Conservation (phyloP, 352 stramenopile genomes). For the Globisporangium paroecandrum region DNA sequence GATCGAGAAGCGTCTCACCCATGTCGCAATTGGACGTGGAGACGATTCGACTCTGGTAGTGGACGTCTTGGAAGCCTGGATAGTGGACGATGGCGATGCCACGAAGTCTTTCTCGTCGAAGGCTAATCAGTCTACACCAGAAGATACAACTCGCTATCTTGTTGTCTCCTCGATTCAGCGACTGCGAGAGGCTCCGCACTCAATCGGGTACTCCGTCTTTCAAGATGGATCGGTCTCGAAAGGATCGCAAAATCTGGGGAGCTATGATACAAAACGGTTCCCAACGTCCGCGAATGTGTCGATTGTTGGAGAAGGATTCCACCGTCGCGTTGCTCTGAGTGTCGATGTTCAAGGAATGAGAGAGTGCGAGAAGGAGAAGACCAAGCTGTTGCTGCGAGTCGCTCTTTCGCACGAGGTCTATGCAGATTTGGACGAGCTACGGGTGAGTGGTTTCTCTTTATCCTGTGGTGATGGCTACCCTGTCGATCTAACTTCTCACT, state of each 20-base stretch:
- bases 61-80: slow-evolving; percentile 14
- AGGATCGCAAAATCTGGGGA: background rate
- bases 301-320: slow-evolving; percentile 39
- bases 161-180: slow-evolving; percentile 2
- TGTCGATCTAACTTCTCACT: background rate
- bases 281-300: slow-evolving; percentile 15
- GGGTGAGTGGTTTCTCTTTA: slow-evolving; percentile 18
- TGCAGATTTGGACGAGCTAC: slow-evolving; percentile 54
- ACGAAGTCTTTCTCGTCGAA: background rate
- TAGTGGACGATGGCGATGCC: background rate
- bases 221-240: background rate
- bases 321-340: slow-evolving; percentile 37
- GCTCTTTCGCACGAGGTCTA: slow-evolving; percentile 42
- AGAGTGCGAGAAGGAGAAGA: slow-evolving; percentile 4
- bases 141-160: background rate
- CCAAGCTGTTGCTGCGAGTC: slow-evolving; percentile 30
- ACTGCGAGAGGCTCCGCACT: background rate
- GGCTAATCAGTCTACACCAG: background rate
- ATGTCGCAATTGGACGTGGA: slow-evolving; percentile 9
- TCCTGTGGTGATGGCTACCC: background rate
- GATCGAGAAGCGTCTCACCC: background rate
- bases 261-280: background rate
- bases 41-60: background rate
- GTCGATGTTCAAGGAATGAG: slow-evolving; percentile 19
- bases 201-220: slow-evolving; percentile 3